Evolutionary conservation across 805 yeast genomes (phyloP).

Genomic region (Candida silvicultrix): DNA sequence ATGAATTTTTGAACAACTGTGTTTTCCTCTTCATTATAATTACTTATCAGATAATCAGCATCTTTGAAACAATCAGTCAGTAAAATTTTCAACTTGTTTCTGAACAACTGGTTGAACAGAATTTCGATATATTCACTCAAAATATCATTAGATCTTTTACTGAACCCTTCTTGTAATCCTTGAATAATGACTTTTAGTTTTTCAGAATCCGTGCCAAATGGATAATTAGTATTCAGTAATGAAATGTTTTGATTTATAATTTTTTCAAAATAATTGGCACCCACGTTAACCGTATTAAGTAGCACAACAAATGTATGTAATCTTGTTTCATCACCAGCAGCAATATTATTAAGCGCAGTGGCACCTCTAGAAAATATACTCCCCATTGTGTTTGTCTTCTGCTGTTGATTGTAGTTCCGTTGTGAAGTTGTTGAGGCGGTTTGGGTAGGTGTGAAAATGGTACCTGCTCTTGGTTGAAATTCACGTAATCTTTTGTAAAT

Average conservation of each 20-base stretch:
- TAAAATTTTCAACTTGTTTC: slow-evolving; percentile 35
- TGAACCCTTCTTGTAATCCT: slow-evolving; percentile 18
- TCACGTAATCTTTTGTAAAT: slow-evolving; percentile 40
- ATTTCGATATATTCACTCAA: slow-evolving; percentile 34
- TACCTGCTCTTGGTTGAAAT: slow-evolving; percentile 33
- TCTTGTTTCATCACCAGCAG: slow-evolving; percentile 38
- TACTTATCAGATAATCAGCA: slow-evolving; percentile 17
- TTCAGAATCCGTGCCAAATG: slow-evolving; percentile 29
- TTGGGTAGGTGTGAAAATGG: slow-evolving; percentile 19
- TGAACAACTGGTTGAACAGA: slow-evolving; percentile 41
- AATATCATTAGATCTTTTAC: slow-evolving; percentile 23
- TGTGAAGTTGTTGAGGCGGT: slow-evolving; percentile 11
- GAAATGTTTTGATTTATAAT: slow-evolving; percentile 24
- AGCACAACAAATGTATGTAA: slow-evolving; percentile 58
- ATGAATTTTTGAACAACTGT: slow-evolving; percentile 43
- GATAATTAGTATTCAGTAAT: slow-evolving; percentile 28
- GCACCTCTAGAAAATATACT: slow-evolving; percentile 38
- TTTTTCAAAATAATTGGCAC: slow-evolving; percentile 49
- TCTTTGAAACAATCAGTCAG: slow-evolving; percentile 35
- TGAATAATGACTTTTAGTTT: slow-evolving; percentile 22
- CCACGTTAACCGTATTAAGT: slow-evolving; percentile 66
- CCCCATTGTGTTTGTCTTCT: slow-evolving; percentile 15
- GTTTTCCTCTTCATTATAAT: slow-evolving; percentile 29
- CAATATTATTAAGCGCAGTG: slow-evolving; percentile 32
- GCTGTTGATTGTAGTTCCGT: slow-evolving; percentile 1